A percentile compares a stretch with the other conserved stretches of the same genome.
Conservation (phyloP, 257 asterid species). For the Catharanthus roseus region DNA sequence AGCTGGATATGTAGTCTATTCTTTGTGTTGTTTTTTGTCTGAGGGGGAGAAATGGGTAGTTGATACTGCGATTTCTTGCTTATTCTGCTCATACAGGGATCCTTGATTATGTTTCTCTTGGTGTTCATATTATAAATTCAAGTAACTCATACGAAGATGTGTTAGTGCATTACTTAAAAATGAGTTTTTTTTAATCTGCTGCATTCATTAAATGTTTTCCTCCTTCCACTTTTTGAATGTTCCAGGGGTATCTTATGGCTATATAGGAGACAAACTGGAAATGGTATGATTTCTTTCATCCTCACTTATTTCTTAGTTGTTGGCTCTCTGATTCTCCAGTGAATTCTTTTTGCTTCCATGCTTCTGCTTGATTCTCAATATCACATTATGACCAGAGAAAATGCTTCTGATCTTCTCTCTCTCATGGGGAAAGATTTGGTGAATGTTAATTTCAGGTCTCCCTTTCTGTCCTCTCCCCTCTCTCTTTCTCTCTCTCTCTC, state of each 20-base stretch:
- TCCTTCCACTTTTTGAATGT: neutral
- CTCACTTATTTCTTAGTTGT: neutral
- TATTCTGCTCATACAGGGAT: neutral
- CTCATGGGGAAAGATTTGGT: no score
- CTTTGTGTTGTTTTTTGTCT: neutral
- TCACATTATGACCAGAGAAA: neutral
- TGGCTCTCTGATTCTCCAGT: neutral
- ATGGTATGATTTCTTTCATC: slow-evolving; percentile 38
- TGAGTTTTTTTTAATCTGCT: neutral
- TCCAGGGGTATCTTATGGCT: slow-evolving; percentile 68
- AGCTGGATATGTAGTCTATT: neutral
- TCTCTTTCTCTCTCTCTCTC: neutral
- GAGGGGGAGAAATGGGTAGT: neutral
- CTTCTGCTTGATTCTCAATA: neutral
- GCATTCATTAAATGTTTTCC: neutral
- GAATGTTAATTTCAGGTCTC: neutral
- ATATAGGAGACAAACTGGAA: slow-evolving; percentile 61
- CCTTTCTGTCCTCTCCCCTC: no score
- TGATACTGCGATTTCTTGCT: neutral
- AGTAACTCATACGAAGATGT: neutral
- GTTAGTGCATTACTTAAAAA: neutral
- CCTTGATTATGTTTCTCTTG: neutral
- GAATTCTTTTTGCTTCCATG: neutral
- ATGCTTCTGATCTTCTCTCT: neutral
- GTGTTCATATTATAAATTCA: neutral